Percentiles rank a stretch among this genome's conserved stretches.
Conservation (phyloP, 2,329 filamentous ascomycete genomes). For the Penicillium sp. region DNA sequence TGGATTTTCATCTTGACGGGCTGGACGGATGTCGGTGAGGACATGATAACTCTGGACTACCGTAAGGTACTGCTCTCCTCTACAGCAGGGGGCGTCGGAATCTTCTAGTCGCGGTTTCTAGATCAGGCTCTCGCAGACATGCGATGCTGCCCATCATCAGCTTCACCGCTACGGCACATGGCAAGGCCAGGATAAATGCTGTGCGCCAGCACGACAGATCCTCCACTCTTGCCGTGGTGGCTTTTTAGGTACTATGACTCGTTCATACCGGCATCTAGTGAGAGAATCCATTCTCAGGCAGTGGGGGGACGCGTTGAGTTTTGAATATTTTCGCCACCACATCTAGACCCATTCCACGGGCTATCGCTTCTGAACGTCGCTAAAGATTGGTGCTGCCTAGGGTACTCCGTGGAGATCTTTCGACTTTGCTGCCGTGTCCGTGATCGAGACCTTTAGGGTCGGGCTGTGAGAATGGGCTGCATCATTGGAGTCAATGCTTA, state of each 20-base stretch:
- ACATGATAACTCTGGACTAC: not conserved
- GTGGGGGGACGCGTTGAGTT: constrained; percentile 1
- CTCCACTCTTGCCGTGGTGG: constrained; percentile 1
- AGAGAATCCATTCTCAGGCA: not conserved
- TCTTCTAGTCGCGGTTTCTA: not conserved
- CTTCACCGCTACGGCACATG: constrained; percentile 29
- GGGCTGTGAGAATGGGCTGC: not conserved
- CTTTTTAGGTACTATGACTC: not conserved
- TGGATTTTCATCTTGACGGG: constrained; percentile 21
- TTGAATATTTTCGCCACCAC: not conserved
- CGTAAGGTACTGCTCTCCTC: too few species aligned
- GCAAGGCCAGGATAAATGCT: constrained; percentile 5
- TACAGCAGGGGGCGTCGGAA: not conserved
- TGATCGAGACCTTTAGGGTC: not conserved
- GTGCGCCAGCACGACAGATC: not conserved
- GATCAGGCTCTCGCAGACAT: not conserved
- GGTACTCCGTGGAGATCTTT: not conserved
- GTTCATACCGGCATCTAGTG: not conserved
- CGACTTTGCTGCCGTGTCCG: constrained; percentile 7
- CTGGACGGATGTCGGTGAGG: constrained; percentile 29
- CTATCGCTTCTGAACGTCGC: constrained; percentile 31
- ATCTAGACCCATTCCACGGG: constrained; percentile 24
- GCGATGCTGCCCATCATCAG: constrained; percentile 7
- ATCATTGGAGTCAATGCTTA: not conserved
- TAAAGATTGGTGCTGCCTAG: constrained; percentile 23